Evolutionary conservation across 2,329 filamentous ascomycete genomes (phyloP), one percentile per base, ranked within the genome.

Genomic region (Pseudocercospora vitis): DNA sequence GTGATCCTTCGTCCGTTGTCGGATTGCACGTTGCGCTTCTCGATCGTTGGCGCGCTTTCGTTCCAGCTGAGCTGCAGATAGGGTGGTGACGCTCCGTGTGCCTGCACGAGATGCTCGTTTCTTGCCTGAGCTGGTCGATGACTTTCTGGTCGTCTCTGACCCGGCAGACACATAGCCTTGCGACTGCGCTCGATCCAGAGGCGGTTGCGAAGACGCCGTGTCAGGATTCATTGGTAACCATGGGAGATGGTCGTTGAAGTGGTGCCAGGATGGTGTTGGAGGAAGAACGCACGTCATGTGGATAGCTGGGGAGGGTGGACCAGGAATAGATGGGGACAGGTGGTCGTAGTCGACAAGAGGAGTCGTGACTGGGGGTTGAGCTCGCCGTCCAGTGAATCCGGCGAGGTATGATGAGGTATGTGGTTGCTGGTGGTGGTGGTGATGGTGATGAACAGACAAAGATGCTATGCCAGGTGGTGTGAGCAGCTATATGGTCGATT

Each of bases 11-110:
- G 79, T 83, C 56, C 81, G 70, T 63, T 81, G 78, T 24, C 81
- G 77, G 59, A 82, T 83, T 45, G 79, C 80, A 59, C 80, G 74
- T 64, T 83, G 81, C 50, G 81, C 80, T 67, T 83, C 81, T 57
- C 81, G 74, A 65, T 83, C 81, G 66, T 83, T 83, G 57, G 81
- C 81, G 55, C 81, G 74, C 66, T 83, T 83, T 47, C 81, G 72
- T 62, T 83, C 81, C 45, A 83, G 71, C 63, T 83, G 81, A 53
- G 81, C 80, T 26, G 78, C 75, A 12, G 80, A 81, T 50, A 83
- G 71, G 7, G 78, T 79, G 31, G 77, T 78, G 35, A 83, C 81
- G 65, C 79, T 82, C 54, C 81, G 76, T 39, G 79, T 80, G 8
- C 80, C 80, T 29, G 79, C 78, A 65, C 80, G 74, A 40, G 80